These are phyloP conservation scores for Triticum dicoccoides DNA, from an alignment of 176 grass and related monocot species.

Conservation along the genomic window DNA sequence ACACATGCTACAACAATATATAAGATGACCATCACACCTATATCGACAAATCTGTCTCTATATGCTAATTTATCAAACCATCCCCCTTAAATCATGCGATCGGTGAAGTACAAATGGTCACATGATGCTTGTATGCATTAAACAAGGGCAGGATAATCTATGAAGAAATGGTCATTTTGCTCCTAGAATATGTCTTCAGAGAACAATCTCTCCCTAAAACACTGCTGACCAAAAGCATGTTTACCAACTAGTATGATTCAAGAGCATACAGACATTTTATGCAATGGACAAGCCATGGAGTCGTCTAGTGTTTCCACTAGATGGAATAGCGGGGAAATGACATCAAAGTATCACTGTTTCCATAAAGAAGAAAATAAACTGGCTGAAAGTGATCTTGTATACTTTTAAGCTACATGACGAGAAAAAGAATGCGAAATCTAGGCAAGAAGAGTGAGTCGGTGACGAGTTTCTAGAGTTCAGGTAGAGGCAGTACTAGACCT, in stretches of 20 bases:
- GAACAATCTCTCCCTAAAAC: conserved; percentile 3
- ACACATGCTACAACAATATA: background rate
- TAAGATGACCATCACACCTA: background rate
- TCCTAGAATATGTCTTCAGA: background rate
- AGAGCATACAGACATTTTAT: background rate
- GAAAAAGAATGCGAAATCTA: conserved; percentile 12
- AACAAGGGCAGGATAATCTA: conserved; percentile 1
- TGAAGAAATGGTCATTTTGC: background rate
- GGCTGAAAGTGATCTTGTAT: background rate
- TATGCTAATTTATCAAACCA: conserved; percentile 2
- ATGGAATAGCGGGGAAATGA: conserved; percentile 19
- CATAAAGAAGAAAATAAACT: conserved; percentile 22
- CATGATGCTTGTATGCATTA: background rate
- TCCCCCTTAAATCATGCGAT: conserved; percentile 12
- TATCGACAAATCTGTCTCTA: background rate
- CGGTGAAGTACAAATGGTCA: background rate
- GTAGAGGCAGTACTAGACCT: conserved; percentile 28
- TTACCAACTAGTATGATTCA: conserved; percentile 2
- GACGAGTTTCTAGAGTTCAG: conserved; percentile 5
- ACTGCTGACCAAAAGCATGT: background rate
- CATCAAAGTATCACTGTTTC: background rate
- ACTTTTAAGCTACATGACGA: background rate
- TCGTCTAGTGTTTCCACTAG: background rate
- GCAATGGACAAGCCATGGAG: background rate
- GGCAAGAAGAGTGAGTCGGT: background rate